Base-by-base conservation (phyloP, 805 yeast genomes). In the Alloascoidea africana region DNA sequence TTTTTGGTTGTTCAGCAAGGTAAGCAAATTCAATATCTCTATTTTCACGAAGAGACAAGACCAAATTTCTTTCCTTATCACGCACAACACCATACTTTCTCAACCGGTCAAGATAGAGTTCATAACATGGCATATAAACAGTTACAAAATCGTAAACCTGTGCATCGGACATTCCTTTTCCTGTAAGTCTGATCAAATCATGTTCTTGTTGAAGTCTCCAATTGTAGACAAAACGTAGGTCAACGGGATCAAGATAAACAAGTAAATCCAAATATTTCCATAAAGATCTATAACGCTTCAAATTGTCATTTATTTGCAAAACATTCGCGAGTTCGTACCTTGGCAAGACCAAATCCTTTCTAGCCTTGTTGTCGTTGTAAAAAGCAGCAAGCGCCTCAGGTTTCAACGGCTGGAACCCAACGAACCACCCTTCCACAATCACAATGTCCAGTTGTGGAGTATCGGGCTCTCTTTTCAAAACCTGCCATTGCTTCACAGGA, bases 391-490 rank as follows among this genome's bases (percentile, higher is more conserved):
- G 41, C 4, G 51, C 54, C 1, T 43, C 44, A 18, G 53, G 46
- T 1, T 55, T 44, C 14, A 69, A 45, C 1, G 79, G 63, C 3
- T 51, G 43, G 51, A 74, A 89, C 1, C 97, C 97, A 17, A 74
- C 67, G 58, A 86, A 85, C 97, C 97, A 91, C 3, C 97, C 98
- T 57, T 91, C 97, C 32, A 91, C 63, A 2, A 89, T 54, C 2
- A 89, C 66, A 3, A 86, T 67, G 47, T 81, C 84, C 3, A 73
- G 62, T 2, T 69, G 67, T 2, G 51, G 45, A 2, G 50, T 45
- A 15, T 36, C 16, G 6, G 33, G 32, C 3, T 56, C 52, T 2
- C 47, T 39, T 16, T 36, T 16, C 8, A 33, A 32, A 3, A 56
- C 52, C 2, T 47, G 38, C 77, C 77, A 73, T 8, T 59, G 43